A percentile compares a stretch with the other conserved stretches of the same genome.
These are phyloP conservation scores for Pilobolus umbonatus DNA, from an alignment of 192 early-diverging fungal genomes.

Conservation along the genomic window DNA sequence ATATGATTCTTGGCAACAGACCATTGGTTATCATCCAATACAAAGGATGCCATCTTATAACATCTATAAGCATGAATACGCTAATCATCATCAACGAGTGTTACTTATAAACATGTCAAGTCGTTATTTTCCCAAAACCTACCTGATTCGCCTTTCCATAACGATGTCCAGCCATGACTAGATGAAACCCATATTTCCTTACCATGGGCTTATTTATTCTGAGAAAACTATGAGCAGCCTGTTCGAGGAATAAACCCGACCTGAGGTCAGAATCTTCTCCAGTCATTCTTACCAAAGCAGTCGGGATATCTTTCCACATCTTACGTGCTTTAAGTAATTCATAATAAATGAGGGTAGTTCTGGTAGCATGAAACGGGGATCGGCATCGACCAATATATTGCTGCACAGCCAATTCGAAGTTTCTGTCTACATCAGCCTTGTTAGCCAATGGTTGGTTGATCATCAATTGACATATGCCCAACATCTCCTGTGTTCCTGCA, in stretches of 20 bases:
- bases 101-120: no score
- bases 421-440: constrained; percentile 50
- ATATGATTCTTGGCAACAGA: constrained; percentile 83
- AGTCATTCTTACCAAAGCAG: constrained; percentile 65
- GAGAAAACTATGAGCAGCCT: constrained; percentile 81
- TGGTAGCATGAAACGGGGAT: constrained; percentile 62
- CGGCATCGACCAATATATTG: constrained; percentile 60
- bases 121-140: background rate
- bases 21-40: constrained; percentile 64
- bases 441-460: constrained; percentile 42
- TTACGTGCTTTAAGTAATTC: constrained; percentile 73
- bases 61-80: constrained; percentile 74
- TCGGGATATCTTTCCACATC: constrained; percentile 66
- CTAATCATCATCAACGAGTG: constrained; percentile 31
- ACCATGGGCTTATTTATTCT: constrained; percentile 59
- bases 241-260: constrained; percentile 81
- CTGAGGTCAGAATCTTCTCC: constrained; percentile 74
- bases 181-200: constrained; percentile 87
- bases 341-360: constrained; percentile 72
- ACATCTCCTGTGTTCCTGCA: constrained; percentile 86
- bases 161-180: constrained; percentile 81
- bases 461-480: constrained; percentile 79
- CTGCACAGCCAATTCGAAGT: constrained; percentile 71
- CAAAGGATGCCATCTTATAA: constrained; percentile 56
- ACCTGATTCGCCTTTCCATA: constrained; percentile 78